phyloP scores from a whole-genome alignment of 164 flowering plant genomes.

The Hamamelis virginiana region DNA sequence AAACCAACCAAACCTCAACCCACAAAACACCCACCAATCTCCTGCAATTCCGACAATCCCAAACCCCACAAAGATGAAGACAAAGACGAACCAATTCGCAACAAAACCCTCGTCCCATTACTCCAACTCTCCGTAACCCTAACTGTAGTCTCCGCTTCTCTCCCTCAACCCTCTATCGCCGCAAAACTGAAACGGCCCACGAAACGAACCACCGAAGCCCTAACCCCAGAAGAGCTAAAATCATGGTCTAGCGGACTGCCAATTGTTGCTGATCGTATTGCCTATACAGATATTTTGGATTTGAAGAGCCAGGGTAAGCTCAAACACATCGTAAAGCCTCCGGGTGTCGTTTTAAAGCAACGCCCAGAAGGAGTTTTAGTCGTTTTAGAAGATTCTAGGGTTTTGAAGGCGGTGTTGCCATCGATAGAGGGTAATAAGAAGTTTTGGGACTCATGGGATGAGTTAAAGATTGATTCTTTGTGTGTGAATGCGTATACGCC shows the following conservation, averaged over 20 bases:
- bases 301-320: slow-evolving; percentile 61
- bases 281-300: slow-evolving; percentile 60
- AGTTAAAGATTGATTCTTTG: slow-evolving; percentile 40
- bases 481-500: slow-evolving; percentile 88
- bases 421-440: slow-evolving; percentile 50
- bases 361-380: slow-evolving; percentile 60
- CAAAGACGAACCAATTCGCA: slow-evolving; percentile 5
- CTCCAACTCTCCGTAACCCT: slow-evolving; percentile 57
- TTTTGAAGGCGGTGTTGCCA: slow-evolving; percentile 73
- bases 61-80: slow-evolving; percentile 5
- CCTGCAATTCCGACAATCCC: slow-evolving; percentile 16
- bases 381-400: slow-evolving; percentile 78
- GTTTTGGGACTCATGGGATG: slow-evolving; percentile 83
- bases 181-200: slow-evolving; percentile 39
- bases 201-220: slow-evolving; percentile 36
- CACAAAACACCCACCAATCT: slow-evolving; percentile 10
- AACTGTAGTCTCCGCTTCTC: slow-evolving; percentile 64
- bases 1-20: slow-evolving; percentile 7
- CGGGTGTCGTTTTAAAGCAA: slow-evolving; percentile 35
- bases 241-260: slow-evolving; percentile 71
- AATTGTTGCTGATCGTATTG: slow-evolving; percentile 47
- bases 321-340: slow-evolving; percentile 72
- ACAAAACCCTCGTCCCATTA: slow-evolving; percentile 19
- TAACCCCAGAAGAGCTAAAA: slow-evolving; percentile 67
- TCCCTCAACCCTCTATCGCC: slow-evolving; percentile 33